A percentile compares a stretch with the other conserved stretches of the same genome.
phyloP scores from a whole-genome alignment of 2,329 filamentous ascomycete species.

The Cercospora berteroae region DNA sequence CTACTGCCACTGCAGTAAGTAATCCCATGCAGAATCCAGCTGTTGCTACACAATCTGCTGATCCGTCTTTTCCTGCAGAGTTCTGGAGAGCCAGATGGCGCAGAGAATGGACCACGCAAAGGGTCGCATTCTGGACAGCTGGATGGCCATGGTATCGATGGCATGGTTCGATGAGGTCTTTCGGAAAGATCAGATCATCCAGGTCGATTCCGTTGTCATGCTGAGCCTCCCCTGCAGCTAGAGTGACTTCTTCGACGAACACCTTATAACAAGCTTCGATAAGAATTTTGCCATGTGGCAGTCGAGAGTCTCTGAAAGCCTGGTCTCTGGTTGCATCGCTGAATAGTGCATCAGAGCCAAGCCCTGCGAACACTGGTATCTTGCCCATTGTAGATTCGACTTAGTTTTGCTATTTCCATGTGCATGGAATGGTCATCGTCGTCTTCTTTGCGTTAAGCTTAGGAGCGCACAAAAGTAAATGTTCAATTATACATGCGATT shows the following conservation, averaged over 20 bases:
- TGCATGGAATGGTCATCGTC: not conserved
- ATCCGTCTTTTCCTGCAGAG: not conserved
- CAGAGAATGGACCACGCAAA: conserved; percentile 7
- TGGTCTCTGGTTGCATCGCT: conserved; percentile 7
- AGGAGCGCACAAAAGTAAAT: not conserved
- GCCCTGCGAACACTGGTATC: conserved; percentile 14
- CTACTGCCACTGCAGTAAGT: conserved; percentile 13
- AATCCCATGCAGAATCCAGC: conserved; percentile 13
- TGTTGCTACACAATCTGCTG: not conserved
- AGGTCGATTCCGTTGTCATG: not conserved
- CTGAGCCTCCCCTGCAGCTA: not conserved
- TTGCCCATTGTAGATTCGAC: conserved; percentile 8
- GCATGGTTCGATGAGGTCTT: conserved; percentile 2
- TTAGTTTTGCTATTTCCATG: not conserved
- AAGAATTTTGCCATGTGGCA: conserved; percentile 11
- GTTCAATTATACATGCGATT: not conserved
- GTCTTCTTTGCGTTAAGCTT: not conserved
- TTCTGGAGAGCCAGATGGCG: conserved; percentile 9
- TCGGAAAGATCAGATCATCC: conserved; percentile 3
- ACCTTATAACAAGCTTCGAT: conserved; percentile 10
- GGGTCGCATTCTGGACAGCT: conserved; percentile 11
- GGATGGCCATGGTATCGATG: conserved; percentile 10
- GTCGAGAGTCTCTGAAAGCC: conserved; percentile 1
- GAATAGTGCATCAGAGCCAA: conserved; percentile 16
- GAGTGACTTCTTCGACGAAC: conserved; percentile 7